A percentile compares a stretch with the other conserved stretches of the same genome.
phyloP scores from a whole-genome alignment of 2,329 filamentous ascomycete species.

The Clarireedia hainanense region DNA sequence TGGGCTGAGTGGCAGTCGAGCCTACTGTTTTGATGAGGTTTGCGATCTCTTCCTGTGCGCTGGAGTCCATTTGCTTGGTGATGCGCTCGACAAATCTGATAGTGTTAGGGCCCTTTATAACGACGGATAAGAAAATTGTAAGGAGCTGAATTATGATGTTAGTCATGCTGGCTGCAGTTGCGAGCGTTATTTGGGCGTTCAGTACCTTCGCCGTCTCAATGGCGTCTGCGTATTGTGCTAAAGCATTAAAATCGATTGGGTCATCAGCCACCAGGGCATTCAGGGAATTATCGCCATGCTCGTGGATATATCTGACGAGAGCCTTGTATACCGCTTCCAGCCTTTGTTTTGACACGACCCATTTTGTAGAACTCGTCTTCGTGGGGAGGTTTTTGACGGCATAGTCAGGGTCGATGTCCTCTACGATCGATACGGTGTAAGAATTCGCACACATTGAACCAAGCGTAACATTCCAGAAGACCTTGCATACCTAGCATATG shows the following conservation, averaged over 20 bases:
- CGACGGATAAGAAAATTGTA: constrained; percentile 55
- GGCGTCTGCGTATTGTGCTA: constrained; percentile 48
- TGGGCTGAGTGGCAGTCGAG: background rate
- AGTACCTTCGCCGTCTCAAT: constrained; percentile 46
- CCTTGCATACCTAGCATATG: constrained; percentile 30
- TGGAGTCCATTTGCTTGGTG: constrained; percentile 33
- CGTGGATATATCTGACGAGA: constrained; percentile 47
- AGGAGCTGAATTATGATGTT: constrained; percentile 42
- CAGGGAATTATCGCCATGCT: constrained; percentile 40
- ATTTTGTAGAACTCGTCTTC: constrained; percentile 33
- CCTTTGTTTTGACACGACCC: constrained; percentile 39
- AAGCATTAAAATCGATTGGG: constrained; percentile 46
- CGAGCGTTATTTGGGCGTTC: background rate
- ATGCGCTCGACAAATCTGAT: constrained; percentile 44
- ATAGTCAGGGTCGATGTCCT: constrained; percentile 51
- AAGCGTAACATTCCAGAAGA: background rate
- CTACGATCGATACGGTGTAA: constrained; percentile 36
- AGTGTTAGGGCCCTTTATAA: constrained; percentile 50
- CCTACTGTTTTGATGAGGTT: constrained; percentile 24
- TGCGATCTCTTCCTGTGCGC: constrained; percentile 34
- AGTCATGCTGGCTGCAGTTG: constrained; percentile 12
- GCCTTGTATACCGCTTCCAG: constrained; percentile 45
- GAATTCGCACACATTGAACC: constrained; percentile 3
- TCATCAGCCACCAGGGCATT: constrained; percentile 41
- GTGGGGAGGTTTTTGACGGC: constrained; percentile 41